phyloP scores from a whole-genome alignment of 106 monocot species.

The Allium fistulosum region DNA sequence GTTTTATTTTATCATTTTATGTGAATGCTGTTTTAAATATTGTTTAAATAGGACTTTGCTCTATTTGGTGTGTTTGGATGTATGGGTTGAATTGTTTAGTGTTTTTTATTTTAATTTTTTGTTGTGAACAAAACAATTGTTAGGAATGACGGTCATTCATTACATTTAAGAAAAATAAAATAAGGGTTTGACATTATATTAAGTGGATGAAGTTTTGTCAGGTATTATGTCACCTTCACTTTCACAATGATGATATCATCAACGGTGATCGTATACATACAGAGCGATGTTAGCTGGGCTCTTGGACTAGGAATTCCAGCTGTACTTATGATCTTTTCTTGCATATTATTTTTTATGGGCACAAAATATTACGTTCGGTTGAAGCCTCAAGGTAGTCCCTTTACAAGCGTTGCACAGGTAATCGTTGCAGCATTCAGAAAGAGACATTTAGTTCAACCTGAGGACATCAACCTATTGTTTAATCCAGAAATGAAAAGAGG shows the following conservation, averaged over 20 bases:
- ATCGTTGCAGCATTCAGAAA: constrained; percentile 22
- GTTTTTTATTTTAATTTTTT: neutral
- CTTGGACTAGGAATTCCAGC: constrained; percentile 64
- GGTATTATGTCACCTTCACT: constrained; percentile 71
- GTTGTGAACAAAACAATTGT: neutral
- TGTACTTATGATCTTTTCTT: constrained; percentile 54
- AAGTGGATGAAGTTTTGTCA: constrained; percentile 15
- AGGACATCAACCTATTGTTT: constrained; percentile 12
- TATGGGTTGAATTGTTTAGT: too few relatives aligned
- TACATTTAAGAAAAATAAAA: neutral
- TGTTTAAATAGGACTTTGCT: neutral
- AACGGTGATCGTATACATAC: constrained; percentile 82
- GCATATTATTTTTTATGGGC: constrained; percentile 56
- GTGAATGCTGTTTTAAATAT: too few relatives aligned
- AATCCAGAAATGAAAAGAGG: constrained; percentile 13
- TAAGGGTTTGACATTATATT: neutral
- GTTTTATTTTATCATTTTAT: too few relatives aligned
- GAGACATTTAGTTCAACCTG: constrained; percentile 2
- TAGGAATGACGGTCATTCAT: neutral
- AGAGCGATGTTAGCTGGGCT: constrained; percentile 68
- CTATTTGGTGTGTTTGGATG: neutral
- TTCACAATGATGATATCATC: constrained; percentile 59
- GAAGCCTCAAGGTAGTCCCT: constrained; percentile 56
- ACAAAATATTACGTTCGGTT: constrained; percentile 54
- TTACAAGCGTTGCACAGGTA: constrained; percentile 44